These are phyloP conservation scores for Trichophyton equinum DNA, from an alignment of 2,329 filamentous ascomycete species.

Conservation along the genomic window DNA sequence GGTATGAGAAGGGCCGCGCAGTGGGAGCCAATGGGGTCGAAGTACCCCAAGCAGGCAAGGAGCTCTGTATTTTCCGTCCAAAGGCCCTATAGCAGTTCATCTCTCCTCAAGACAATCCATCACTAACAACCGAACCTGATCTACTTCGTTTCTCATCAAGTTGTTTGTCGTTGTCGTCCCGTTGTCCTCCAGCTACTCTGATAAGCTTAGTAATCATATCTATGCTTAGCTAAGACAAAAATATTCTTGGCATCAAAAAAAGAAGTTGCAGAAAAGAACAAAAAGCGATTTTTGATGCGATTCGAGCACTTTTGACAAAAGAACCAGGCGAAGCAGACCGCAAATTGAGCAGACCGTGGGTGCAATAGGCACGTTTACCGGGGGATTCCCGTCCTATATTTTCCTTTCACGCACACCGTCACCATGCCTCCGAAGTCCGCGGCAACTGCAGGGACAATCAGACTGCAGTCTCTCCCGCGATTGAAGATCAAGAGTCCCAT, in stretches of 20 bases:
- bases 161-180: neutral
- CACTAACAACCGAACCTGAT: neutral
- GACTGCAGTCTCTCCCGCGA: slow-evolving; percentile 37
- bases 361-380: neutral
- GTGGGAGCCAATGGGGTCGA: neutral
- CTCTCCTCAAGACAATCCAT: neutral
- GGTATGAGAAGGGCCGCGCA: neutral
- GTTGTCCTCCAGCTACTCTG: neutral
- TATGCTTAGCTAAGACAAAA: neutral
- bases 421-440: slow-evolving; percentile 34
- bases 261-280: neutral
- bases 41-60: neutral
- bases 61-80: neutral
- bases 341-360: neutral
- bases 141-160: neutral
- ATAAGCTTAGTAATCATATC: neutral
- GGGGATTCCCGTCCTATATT: neutral
- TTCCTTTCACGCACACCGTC: neutral
- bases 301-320: neutral
- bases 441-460: slow-evolving; percentile 35
- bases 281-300: neutral
- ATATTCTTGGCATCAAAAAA: neutral
- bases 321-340: neutral
- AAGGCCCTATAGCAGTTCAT: neutral
- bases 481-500: slow-evolving; percentile 54